Base-by-base conservation (phyloP, 306 rosid species). In the Pyrus betulifolia region DNA sequence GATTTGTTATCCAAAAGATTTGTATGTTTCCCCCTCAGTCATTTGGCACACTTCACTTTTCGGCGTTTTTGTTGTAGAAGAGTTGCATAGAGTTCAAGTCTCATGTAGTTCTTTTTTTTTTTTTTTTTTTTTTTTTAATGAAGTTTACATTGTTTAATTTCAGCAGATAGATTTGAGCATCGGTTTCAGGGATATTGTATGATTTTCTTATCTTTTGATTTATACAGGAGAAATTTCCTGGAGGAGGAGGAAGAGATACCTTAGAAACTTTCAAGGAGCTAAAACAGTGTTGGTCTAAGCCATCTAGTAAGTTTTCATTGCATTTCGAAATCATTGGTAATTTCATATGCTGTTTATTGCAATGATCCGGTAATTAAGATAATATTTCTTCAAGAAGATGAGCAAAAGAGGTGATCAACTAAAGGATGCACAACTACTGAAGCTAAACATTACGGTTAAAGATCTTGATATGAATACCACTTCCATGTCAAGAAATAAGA, bases 211-310 rank as follows among this genome's bases (percentile, higher is more conserved):
- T 28, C 44, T 55, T 58, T 72, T 87, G 77, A 40, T 54, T 74
- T 72, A 52, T 67, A 13, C 55, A 93, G 99, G 97, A 89, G 49
- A 86, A 88, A 71, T 83, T 92, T 84, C 93, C 96, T 0, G 99
- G 96, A 77, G 85, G 78, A 77, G 27, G 27, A 76, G 83, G 88
- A 38, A 91, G 84, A 5, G 88, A 82, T 72, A 71, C 49, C 76
- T 82, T 88, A 22, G 95, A 88, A 62, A 81, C 19, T 67, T 46
- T 82, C n/a, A 80, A 86, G 8, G 90, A 86, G 74, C 90, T 92
- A 72, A 95, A 92, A 71, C 87, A 87, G 70, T 95, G 99, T 81
- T 95, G 99, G 99, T 67, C 65, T 59, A 88, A 87, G 86, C 97
- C 93, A 15, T 80, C 75, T 67, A 97, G 99, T 95, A 82, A 72